A percentile compares a stretch with the other conserved stretches of the same genome.
These are phyloP conservation scores for Fonsecaea multimorphosa DNA, from an alignment of 2,329 filamentous ascomycete genomes.

Conservation along the genomic window DNA sequence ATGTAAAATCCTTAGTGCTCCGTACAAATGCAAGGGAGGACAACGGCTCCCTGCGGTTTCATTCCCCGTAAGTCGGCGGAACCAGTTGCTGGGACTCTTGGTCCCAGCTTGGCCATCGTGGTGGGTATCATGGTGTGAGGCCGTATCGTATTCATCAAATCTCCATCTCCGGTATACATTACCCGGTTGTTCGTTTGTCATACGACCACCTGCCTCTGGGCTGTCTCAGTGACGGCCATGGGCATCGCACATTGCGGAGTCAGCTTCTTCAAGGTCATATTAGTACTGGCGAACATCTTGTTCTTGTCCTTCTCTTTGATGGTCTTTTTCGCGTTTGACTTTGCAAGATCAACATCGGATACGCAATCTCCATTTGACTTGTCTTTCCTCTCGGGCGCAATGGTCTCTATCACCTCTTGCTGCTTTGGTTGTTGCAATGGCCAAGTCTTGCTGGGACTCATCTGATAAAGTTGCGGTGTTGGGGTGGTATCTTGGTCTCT, in stretches of 20 bases:
- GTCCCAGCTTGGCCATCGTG: neutral
- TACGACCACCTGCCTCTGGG: conserved; percentile 32
- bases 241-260: conserved; percentile 33
- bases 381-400: conserved; percentile 1
- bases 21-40: neutral
- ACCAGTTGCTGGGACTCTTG: neutral
- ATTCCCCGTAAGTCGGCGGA: neutral
- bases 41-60: neutral
- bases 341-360: conserved; percentile 29
- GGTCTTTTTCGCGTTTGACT: conserved; percentile 21
- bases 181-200: conserved; percentile 2
- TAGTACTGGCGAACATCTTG: conserved; percentile 21
- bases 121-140: neutral
- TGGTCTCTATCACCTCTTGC: neutral
- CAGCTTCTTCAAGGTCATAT: conserved; percentile 23
- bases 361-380: neutral
- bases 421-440: neutral
- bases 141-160: conserved; percentile 4
- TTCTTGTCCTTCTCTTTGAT: conserved; percentile 20
- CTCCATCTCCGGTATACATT: neutral
- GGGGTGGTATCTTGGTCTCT: conserved; percentile 30
- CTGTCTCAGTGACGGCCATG: conserved; percentile 29
- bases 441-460: conserved; percentile 13
- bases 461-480: conserved; percentile 21
- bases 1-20: neutral